Evolutionary conservation across 1,139 yeast species (phyloP).

Genomic region (Schwanniomyces etchellsii): DNA sequence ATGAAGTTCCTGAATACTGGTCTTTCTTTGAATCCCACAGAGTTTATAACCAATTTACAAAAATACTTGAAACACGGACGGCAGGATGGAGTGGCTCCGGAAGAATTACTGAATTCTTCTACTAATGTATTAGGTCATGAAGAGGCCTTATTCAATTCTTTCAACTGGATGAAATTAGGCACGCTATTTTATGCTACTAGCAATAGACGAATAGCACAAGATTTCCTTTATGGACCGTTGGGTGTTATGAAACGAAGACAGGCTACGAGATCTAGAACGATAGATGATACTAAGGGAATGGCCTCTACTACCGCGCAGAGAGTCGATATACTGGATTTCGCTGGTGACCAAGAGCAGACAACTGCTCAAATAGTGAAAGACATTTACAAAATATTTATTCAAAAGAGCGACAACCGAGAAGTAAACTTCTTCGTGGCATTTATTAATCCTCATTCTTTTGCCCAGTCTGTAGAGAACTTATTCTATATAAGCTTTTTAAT

Average conservation of each 20-base stretch:
- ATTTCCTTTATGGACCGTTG: conserved; percentile 69
- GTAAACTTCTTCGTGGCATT: conserved; percentile 63
- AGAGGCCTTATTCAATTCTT: conserved; percentile 28
- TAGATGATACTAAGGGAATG: conserved; percentile 38
- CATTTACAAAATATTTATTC: conserved; percentile 34
- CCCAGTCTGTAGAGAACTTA: conserved; percentile 77
- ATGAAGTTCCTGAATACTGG: conserved; percentile 51
- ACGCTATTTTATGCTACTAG: conserved; percentile 44
- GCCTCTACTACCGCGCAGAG: conserved; percentile 47
- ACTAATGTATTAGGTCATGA: conserved; percentile 4
- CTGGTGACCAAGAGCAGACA: conserved; percentile 43
- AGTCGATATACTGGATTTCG: conserved; percentile 47
- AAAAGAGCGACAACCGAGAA: conserved; percentile 24
- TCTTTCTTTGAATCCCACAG: conserved; percentile 41
- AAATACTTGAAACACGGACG: conserved; percentile 22
- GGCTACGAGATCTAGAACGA: conserved; percentile 24
- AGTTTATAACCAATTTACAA: conserved; percentile 37
- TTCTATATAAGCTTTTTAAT: conserved; percentile 78
- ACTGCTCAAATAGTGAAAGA: conserved; percentile 57
- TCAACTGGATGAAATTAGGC: conserved; percentile 62
- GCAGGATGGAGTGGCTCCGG: conserved; percentile 6
- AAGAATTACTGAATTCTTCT: conserved; percentile 10
- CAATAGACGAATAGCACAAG: conserved; percentile 44
- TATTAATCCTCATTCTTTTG: conserved; percentile 69
- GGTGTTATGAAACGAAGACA: conserved; percentile 54